Conservation (phyloP, 805 yeast species). For the Blastobotrys chiropterorum region DNA sequence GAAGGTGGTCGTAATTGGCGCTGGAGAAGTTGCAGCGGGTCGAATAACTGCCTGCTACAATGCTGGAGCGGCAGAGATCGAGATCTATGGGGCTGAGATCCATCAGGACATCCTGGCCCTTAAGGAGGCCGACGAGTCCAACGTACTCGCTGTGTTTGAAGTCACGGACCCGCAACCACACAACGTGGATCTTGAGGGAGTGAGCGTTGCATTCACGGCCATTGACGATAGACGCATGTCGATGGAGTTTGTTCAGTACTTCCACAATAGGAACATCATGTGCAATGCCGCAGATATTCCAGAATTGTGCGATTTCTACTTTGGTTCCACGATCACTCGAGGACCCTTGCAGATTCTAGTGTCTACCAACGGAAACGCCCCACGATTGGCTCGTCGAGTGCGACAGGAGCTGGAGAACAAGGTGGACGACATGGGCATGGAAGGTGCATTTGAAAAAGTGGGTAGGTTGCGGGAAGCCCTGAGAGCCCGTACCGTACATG, state of each 20-base stretch:
- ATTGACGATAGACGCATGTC: slow-evolving; percentile 64
- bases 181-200: slow-evolving; percentile 15
- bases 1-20: slow-evolving; percentile 70
- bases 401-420: slow-evolving; percentile 45
- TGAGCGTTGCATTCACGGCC: slow-evolving; percentile 64
- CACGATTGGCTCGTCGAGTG: slow-evolving; percentile 62
- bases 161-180: not conserved
- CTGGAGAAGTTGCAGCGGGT: slow-evolving; percentile 60
- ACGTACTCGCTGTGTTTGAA: not conserved
- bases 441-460: slow-evolving; percentile 54
- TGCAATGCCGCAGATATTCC: slow-evolving; percentile 85
- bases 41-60: slow-evolving; percentile 59
- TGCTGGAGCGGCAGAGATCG: slow-evolving; percentile 59
- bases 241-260: slow-evolving; percentile 47
- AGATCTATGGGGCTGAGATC: slow-evolving; percentile 50
- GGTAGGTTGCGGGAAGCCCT: slow-evolving; percentile 48
- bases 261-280: slow-evolving; percentile 41
- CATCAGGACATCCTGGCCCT: slow-evolving; percentile 13
- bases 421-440: slow-evolving; percentile 39
- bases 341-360: slow-evolving; percentile 77
- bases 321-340: slow-evolving; percentile 68
- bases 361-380: slow-evolving; percentile 77
- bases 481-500: slow-evolving; percentile 41
- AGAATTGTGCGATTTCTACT: slow-evolving; percentile 76
- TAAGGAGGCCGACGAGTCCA: slow-evolving; percentile 2